These are phyloP conservation scores for Podospora conica DNA, from an alignment of 495 filamentous ascomycete species.

Conservation along the genomic window DNA sequence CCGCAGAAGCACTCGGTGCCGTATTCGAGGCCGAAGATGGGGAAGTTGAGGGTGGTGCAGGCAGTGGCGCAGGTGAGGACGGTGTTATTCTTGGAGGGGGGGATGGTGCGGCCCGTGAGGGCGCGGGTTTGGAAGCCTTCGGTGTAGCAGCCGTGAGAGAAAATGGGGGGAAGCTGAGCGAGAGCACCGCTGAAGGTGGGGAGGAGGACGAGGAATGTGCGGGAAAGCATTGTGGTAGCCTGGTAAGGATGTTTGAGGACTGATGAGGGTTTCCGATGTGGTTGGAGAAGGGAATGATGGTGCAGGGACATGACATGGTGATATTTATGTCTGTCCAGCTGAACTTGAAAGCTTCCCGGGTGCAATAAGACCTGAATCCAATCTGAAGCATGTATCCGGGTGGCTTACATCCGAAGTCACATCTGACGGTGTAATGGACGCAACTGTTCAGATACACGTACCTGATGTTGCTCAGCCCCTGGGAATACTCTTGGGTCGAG, in stretches of 20 bases:
- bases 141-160: conserved; percentile 23
- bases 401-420: background rate
- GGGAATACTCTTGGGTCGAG: no score
- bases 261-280: background rate
- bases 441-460: background rate
- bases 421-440: background rate
- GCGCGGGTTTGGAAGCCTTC: conserved; percentile 10
- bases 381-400: background rate
- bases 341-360: no score
- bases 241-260: background rate
- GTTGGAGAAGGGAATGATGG: no score
- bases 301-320: background rate
- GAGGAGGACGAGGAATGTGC: conserved; percentile 6
- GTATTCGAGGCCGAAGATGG: conserved; percentile 42
- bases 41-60: conserved; percentile 19
- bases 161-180: background rate
- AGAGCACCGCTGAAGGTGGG: conserved; percentile 9
- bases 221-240: background rate
- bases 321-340: background rate
- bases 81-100: conserved; percentile 16
- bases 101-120: conserved; percentile 2
- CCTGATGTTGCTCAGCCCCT: no score
- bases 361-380: background rate
- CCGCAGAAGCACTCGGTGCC: conserved; percentile 58
- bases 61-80: conserved; percentile 12